Base-by-base conservation (phyloP, 306 rosid genomes). In the Dryas octopetala region DNA sequence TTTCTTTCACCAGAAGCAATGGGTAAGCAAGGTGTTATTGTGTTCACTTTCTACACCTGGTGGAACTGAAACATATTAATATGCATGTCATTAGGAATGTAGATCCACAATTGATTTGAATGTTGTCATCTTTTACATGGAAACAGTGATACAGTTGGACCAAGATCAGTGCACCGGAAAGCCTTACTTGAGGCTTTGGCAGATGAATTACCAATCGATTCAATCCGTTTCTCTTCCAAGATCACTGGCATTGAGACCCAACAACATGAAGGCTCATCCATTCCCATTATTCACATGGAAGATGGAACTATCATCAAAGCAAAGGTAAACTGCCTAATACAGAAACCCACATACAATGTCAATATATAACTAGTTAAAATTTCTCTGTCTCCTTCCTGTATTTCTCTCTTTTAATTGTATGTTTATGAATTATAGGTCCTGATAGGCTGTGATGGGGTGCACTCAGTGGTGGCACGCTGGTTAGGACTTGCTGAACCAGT, bases 391-490 rank as follows among this genome's bases (percentile, higher is more conserved):
- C 28, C 0, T n/a, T n/a, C 38, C 38, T 28, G 38, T 28, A 28
- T 6, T n/a, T 6, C 2, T n/a, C 7, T 0, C 23, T 3, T 54
- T n/a, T 54, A 54, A 54, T n/a, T 54, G 60, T 10, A 54, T 54
- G 9, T 6, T 43, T 5, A 11, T 12, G 5, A 1, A 2, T 23
- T 4, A 63, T 12, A 71, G 77, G 46, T 59, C 54, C 13, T 78
- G 66, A 71, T 78, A 44, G 77, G 82, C 19, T 78, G 81, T 54
- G 77, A 70, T 3, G 77, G 77, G 66, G 66, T 78, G 9, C 71
- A 71, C 72, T 78, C 77, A 16, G 41, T 53, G 60, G 77, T 78
- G 49, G 68, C 69, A 17, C 23, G 51, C 17, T 78, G 67, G 10
- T 53, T 78, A 73, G 77, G 81, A 70, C 58, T 78, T 9, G 4